Conservation (phyloP, 352 stramenopile species). For the Saprolegnia parasitica region DNA sequence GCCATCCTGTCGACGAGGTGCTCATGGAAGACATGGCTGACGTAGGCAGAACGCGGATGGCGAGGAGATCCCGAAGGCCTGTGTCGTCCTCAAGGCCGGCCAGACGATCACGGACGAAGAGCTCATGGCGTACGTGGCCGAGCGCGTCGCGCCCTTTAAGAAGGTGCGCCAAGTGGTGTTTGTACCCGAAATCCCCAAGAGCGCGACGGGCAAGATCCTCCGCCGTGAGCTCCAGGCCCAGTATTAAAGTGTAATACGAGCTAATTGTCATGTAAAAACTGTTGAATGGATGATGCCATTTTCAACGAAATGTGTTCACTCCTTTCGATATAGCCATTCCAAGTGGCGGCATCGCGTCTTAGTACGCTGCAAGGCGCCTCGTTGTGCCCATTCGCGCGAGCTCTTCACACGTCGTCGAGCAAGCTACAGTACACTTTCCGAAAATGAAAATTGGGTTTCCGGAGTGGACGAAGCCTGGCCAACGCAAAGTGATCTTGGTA, state of each 20-base stretch:
- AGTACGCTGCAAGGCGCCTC: too few species aligned
- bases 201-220: conserved; percentile 87
- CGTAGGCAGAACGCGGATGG: conserved; percentile 41
- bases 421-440: too few species aligned
- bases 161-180: conserved; percentile 85
- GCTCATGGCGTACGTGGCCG: conserved; percentile 80
- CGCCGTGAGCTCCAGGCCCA: conserved; percentile 80
- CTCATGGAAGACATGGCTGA: not conserved
- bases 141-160: conserved; percentile 84
- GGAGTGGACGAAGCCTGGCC: too few species aligned
- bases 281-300: too few species aligned
- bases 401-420: too few species aligned
- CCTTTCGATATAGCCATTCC: too few species aligned
- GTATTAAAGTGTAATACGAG: not conserved
- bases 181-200: conserved; percentile 88
- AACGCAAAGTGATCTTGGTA: too few species aligned
- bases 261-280: too few species aligned
- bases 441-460: too few species aligned
- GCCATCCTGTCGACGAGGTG: not conserved
- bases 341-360: too few species aligned
- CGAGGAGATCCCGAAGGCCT: conserved; percentile 89
- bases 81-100: conserved; percentile 71
- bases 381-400: too few species aligned
- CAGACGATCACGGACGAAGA: conserved; percentile 52
- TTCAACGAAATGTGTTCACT: too few species aligned